Conservation (phyloP, 768 basidiomycete genomes). For the Tulasnella sp. region DNA sequence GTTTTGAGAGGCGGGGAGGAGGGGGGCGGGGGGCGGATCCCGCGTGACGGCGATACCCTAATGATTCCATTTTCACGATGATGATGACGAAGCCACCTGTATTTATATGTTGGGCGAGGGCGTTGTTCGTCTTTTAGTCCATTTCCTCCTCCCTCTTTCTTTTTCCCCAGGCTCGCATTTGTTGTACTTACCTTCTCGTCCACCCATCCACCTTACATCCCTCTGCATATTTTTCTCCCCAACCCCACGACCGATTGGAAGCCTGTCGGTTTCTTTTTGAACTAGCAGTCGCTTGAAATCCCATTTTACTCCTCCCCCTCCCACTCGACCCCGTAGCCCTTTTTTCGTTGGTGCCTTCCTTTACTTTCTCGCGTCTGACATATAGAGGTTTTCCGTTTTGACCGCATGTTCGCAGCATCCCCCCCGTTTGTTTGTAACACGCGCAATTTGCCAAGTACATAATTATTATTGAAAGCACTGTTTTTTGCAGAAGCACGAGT, state of each 20-base stretch:
- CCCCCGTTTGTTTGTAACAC: neutral
- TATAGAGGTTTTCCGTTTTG: neutral
- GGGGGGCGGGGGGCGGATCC: too few species aligned
- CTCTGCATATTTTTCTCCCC: neutral
- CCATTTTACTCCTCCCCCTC: too few species aligned
- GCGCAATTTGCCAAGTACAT: slow-evolving; percentile 1
- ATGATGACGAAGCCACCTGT: neutral
- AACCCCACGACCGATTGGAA: neutral
- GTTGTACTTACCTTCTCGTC: neutral
- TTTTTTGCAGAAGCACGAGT: too few species aligned
- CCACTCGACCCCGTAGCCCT: neutral
- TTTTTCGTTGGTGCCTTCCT: neutral
- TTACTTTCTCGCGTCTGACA: neutral
- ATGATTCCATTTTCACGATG: neutral
- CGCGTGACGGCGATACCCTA: neutral
- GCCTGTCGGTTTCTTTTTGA: neutral
- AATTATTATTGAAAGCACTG: neutral
- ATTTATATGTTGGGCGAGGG: neutral
- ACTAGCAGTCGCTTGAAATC: neutral
- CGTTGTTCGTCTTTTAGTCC: neutral
- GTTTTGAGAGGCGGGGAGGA: too few species aligned
- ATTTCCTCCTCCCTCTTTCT: neutral
- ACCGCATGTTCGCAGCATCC: too few species aligned
- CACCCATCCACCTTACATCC: neutral
- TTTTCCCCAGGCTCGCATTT: slow-evolving; percentile 1